Evolutionary conservation across 164 flowering plant species (phyloP).

Genomic region (Paratinospora sagittata): DNA sequence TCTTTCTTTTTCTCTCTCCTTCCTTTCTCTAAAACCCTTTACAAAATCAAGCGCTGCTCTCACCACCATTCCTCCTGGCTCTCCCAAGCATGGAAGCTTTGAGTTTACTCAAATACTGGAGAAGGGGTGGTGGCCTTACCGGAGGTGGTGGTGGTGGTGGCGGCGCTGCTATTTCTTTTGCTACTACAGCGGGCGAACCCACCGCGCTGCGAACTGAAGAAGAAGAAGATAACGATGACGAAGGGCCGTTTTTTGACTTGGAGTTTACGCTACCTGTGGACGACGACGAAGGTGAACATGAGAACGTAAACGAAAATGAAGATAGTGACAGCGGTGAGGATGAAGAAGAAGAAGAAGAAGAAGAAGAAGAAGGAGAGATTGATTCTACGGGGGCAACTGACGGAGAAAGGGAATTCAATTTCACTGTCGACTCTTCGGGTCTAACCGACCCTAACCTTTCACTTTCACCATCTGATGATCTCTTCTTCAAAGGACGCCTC

Average conservation of each 20-base stretch:
- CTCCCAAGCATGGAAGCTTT: conserved; percentile 95
- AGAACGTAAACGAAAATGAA: conserved; percentile 8
- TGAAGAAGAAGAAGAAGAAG: too few relatives aligned
- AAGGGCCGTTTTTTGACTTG: conserved; percentile 79
- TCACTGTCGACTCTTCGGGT: conserved; percentile 48
- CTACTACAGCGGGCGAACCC: neutral
- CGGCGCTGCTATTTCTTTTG: too few relatives aligned
- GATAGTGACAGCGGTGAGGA: conserved; percentile 12
- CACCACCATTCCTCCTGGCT: conserved; percentile 49
- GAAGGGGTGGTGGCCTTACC: conserved; percentile 29
- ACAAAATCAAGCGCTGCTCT: neutral
- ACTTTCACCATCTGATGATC: conserved; percentile 54
- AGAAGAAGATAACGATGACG: conserved; percentile 39
- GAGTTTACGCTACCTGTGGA: conserved; percentile 55
- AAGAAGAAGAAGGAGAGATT: conserved; percentile 7
- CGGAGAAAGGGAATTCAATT: conserved; percentile 44
- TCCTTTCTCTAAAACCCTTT: conserved; percentile 6
- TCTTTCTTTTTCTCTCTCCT: conserved; percentile 1
- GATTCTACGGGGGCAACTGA: conserved; percentile 22
- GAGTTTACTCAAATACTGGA: conserved; percentile 86
- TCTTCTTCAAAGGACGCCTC: conserved; percentile 64
- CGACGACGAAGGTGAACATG: conserved; percentile 19
- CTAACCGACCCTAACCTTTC: conserved; percentile 29
- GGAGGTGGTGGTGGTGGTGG: too few relatives aligned
- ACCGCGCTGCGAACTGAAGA: conserved; percentile 23